Base-by-base conservation (phyloP, 1,284 basidiomycete species). In the Pseudozyma sp. region DNA sequence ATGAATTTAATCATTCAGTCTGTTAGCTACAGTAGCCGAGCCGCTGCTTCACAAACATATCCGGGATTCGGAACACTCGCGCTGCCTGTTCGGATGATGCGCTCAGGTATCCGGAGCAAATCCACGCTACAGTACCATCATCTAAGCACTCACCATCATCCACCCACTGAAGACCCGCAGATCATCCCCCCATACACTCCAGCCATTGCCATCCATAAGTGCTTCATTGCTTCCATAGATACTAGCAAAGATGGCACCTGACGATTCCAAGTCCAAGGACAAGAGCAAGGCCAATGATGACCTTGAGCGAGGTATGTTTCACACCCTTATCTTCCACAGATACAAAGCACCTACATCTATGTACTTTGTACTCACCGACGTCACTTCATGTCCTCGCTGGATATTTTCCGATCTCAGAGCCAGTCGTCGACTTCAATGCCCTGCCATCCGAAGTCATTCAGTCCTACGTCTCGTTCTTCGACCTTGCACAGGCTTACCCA, bases 381-480 rank as follows among this genome's bases (percentile, higher is more conserved):
- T 3, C 25, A 31, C 25, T 6, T 3, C 25, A 31, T 31, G 6
- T 6, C 25, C 25, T 31, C 25, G 25, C 25, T 6, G 25, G 3
- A 31, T 31, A 3, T 5, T 31, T 21, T 52, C 10, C 19, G n/a
- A 34, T 5, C 21, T 54, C 54, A 69, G 76, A 78, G n/a, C 51
- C 68, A 3, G 66, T 77, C 5, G 63, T 80, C 52, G 79, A 80
- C 68, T 80, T 80, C 44, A 48, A 74, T 34, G 69, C 70, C 2
- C 58, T 80, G 4, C 60, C 79, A 8, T 47, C 77, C 48, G 68
- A 70, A 36, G 79, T 76, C 0, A 51, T 80, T 1, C 71, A 80
- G 45, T 70, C 77, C 0, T 80, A 80, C 59, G 56, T 80, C 42
- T 70, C 79, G 12, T 74, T 77, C 51, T 80, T 63, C 56, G 70